Conservation (phyloP, 1,139 yeast genomes). For the Pichia terricola region DNA sequence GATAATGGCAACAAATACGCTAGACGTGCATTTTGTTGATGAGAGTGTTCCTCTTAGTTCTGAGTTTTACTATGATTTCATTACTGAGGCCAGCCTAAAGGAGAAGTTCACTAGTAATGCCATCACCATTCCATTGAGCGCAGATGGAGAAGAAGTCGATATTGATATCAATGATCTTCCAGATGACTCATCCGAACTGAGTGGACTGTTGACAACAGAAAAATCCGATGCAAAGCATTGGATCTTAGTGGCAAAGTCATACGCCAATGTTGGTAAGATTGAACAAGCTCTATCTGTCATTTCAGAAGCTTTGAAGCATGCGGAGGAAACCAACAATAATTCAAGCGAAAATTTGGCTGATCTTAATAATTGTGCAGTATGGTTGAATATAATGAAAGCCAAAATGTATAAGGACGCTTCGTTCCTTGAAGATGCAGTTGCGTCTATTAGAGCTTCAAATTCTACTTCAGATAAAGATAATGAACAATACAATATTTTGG, state of each 20-base stretch:
- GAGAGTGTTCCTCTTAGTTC: conserved; percentile 12
- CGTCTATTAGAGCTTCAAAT: conserved; percentile 20
- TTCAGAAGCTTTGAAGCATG: conserved; percentile 44
- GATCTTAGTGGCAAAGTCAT: conserved; percentile 77
- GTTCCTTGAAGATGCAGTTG: conserved; percentile 18
- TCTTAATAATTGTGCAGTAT: conserved; percentile 56
- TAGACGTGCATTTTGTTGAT: conserved; percentile 2
- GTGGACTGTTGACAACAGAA: conserved; percentile 70
- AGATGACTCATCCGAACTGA: conserved; percentile 78
- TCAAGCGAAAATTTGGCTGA: conserved; percentile 23
- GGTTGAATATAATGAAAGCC: conserved; percentile 56
- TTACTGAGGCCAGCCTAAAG: conserved; percentile 8
- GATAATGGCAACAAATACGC: too few species aligned
- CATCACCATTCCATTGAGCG: conserved; percentile 50
- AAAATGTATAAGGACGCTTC: conserved; percentile 11
- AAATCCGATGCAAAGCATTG: conserved; percentile 69
- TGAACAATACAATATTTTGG: conserved; percentile 17
- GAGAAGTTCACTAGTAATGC: conserved; percentile 18
- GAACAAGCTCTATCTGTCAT: conserved; percentile 60
- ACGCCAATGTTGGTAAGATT: conserved; percentile 50
- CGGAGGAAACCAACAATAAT: conserved; percentile 4
- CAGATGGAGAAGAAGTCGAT: conserved; percentile 56
- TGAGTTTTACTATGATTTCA: conserved; percentile 13
- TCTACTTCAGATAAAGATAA: conserved; percentile 9
- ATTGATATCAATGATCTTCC: conserved; percentile 71